Conservation (phyloP, 2,329 filamentous ascomycete genomes). For the Phyllosticta citrichinensis region DNA sequence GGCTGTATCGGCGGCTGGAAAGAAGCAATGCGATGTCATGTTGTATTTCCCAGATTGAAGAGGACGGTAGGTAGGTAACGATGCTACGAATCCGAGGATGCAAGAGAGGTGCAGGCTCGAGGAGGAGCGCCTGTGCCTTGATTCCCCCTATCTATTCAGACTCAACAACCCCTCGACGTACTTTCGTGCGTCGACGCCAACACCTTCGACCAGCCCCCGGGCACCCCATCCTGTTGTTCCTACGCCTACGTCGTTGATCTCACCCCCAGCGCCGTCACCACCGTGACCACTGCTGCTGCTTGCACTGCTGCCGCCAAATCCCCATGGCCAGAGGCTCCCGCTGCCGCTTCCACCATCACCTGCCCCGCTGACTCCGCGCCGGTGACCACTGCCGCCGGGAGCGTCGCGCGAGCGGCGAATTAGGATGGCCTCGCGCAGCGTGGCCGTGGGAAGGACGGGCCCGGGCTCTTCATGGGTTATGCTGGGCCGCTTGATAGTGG, state of each 20-base stretch:
- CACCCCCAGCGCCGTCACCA: conserved; percentile 24
- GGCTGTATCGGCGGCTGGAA: too few species aligned
- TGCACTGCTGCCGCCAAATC: conserved; percentile 20
- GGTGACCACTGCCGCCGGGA: not conserved
- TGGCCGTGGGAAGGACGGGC: not conserved
- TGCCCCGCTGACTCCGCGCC: conserved; percentile 11
- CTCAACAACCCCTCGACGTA: conserved; percentile 66
- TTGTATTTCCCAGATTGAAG: too few species aligned
- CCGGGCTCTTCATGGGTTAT: not conserved
- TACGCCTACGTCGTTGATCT: conserved; percentile 14
- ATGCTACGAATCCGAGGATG: too few species aligned
- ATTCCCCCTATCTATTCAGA: conserved; percentile 36
- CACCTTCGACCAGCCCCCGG: conserved; percentile 56
- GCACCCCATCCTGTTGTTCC: conserved; percentile 44
- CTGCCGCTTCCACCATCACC: conserved; percentile 18
- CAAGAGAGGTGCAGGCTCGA: too few species aligned
- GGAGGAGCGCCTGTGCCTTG: too few species aligned
- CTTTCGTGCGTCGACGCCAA: conserved; percentile 64
- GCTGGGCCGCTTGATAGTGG: not conserved
- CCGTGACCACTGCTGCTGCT: conserved; percentile 17
- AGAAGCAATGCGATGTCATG: too few species aligned
- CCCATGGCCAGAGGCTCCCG: conserved; percentile 1
- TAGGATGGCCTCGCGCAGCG: conserved; percentile 12
- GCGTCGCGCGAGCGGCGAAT: conserved; percentile 10
- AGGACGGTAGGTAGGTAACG: too few species aligned